A percentile compares a stretch with the other conserved stretches of the same genome.
Conservation (phyloP, 352 stramenopile species). For the Globisporangium sylvaticum region DNA sequence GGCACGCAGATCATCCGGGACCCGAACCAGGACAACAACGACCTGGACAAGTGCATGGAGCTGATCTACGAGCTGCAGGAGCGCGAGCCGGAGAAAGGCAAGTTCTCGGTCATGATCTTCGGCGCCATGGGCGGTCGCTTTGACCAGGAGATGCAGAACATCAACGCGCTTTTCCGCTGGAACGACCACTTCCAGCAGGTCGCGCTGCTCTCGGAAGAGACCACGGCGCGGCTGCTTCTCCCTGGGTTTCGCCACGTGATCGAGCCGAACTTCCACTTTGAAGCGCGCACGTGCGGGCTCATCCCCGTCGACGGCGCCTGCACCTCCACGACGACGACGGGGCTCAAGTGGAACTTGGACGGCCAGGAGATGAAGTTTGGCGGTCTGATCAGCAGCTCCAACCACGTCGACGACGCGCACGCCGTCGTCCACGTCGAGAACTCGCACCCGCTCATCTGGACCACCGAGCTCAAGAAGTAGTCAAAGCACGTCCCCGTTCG, state of each 20-base stretch:
- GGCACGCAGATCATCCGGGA: conserved; percentile 72
- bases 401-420: conserved; percentile 50
- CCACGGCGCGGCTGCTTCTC: conserved; percentile 78
- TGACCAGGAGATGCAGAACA: conserved; percentile 96
- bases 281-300: conserved; percentile 92
- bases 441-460: conserved; percentile 87
- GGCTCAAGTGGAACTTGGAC: conserved; percentile 88
- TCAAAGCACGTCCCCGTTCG: neutral
- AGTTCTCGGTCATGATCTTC: conserved; percentile 87
- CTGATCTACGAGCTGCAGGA: conserved; percentile 45
- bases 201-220: conserved; percentile 89
- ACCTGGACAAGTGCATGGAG: conserved; percentile 92
- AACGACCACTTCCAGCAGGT: conserved; percentile 73
- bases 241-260: conserved; percentile 61
- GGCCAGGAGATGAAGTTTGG: conserved; percentile 72
- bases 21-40: conserved; percentile 90
- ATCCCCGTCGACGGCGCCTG: conserved; percentile 89
- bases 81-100: conserved; percentile 15
- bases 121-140: conserved; percentile 95
- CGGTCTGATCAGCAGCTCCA: conserved; percentile 82
- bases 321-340: conserved; percentile 74
- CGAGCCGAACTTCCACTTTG: conserved; percentile 82
- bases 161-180: conserved; percentile 93
- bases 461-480: conserved; percentile 71
- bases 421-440: conserved; percentile 57